These are phyloP conservation scores for Fraxinus sp. DNA, from an alignment of 305 asterid genomes.

Conservation along the genomic window DNA sequence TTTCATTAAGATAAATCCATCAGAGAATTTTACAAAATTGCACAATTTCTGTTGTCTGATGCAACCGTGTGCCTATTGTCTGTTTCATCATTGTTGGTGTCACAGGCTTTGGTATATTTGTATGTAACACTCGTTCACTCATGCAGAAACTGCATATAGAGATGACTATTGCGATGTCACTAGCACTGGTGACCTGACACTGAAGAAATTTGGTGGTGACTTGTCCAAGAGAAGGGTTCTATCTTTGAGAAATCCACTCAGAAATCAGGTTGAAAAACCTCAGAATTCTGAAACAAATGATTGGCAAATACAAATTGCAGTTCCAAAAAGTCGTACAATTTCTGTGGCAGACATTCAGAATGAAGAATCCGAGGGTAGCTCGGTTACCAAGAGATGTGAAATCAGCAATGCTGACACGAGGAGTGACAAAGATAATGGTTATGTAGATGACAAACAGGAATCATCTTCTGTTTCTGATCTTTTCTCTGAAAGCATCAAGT, in stretches of 20 bases:
- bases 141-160: conserved; percentile 63
- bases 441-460: conserved; percentile 74
- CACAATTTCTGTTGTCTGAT: conserved; percentile 15
- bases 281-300: conserved; percentile 56
- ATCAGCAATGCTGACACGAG: conserved; percentile 43
- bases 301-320: conserved; percentile 79
- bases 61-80: conserved; percentile 12
- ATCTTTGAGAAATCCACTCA: conserved; percentile 58
- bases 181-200: conserved; percentile 52
- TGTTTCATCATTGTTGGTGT: conserved; percentile 15
- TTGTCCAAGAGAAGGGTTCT: conserved; percentile 48
- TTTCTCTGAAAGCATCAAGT: conserved; percentile 56
- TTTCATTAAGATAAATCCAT: conserved; percentile 3
- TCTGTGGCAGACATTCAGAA: conserved; percentile 42
- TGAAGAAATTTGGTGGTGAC: conserved; percentile 45
- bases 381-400: conserved; percentile 62
- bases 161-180: conserved; percentile 69
- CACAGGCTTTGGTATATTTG: conserved; percentile 9
- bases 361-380: conserved; percentile 77
- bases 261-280: conserved; percentile 53
- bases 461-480: conserved; percentile 63
- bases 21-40: conserved; percentile 6
- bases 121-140: conserved; percentile 24
- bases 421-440: conserved; percentile 52
- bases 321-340: conserved; percentile 55